Percentiles rank a stretch among this genome's conserved stretches.
Evolutionary conservation across 371 early-diverging fungal species (phyloP).

Genomic region (Rhizopus arrhizus): DNA sequence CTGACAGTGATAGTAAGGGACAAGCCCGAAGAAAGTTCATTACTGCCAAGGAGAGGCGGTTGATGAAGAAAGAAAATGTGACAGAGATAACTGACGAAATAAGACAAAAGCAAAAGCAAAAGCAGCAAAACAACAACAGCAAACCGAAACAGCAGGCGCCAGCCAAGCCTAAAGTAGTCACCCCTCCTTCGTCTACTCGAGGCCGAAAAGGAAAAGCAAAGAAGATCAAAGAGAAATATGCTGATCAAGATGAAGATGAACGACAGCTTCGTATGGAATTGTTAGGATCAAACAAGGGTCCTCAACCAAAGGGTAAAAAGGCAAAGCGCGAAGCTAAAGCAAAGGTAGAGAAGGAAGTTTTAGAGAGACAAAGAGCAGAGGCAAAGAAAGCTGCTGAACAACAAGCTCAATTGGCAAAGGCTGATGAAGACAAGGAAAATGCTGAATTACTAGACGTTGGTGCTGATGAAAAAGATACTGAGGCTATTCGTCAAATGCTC

Average conservation of each 20-base stretch:
- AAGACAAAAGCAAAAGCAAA: conserved; percentile 15
- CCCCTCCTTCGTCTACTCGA: conserved; percentile 59
- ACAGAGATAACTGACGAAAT: conserved; percentile 24
- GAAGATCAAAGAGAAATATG: conserved; percentile 91
- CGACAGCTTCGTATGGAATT: conserved; percentile 79
- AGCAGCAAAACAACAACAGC: conserved; percentile 12
- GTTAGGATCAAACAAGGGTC: conserved; percentile 75
- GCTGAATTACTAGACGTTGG: conserved; percentile 4
- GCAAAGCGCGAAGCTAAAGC: conserved; percentile 64
- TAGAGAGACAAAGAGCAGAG: conserved; percentile 31
- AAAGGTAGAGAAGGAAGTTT: conserved; percentile 46
- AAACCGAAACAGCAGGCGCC: conserved; percentile 15
- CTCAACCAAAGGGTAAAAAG: conserved; percentile 75
- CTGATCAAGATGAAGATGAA: conserved; percentile 94
- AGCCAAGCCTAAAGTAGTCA: conserved; percentile 13
- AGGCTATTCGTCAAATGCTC: conserved; percentile 67
- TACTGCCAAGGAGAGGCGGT: conserved; percentile 78
- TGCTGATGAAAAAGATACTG: conserved; percentile 51
- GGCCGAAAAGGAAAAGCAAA: conserved; percentile 88
- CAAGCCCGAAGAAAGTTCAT: conserved; percentile 51
- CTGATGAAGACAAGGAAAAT: conserved; percentile 9
- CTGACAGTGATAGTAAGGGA: conserved; percentile 2
- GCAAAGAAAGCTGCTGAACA: conserved; percentile 33
- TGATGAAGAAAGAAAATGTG: conserved; percentile 63
- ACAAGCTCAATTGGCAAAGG: conserved; percentile 6